Evolutionary conservation across 805 yeast species (phyloP), one percentile per base, ranked within the genome.

Genomic region (Komagataella ulmi): DNA sequence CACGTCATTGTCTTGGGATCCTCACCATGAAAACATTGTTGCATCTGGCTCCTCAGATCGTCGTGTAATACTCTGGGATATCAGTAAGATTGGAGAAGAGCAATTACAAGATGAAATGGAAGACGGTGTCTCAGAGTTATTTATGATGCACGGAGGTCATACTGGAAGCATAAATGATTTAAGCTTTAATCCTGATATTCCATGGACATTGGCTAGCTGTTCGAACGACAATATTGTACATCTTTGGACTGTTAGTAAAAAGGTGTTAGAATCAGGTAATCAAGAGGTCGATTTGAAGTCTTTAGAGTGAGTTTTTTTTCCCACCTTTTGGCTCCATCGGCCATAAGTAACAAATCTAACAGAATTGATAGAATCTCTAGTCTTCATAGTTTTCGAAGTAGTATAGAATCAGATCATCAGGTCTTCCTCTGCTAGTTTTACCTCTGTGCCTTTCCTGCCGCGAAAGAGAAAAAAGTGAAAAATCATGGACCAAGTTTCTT

Each of bases 101-200:
- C 95, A 87, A 64, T 75, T 74, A 12, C 89, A 81, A 57, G 96
- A 88, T 57, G 96, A 88, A 61, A 85, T 88, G 30, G 95, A 85
- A 56, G 97, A 88, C 60, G 97, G 95, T 45, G 85, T 85, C 24
- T 91, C 96, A 3, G 97, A 88, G 64, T 67, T 88, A 43, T 71
- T 88, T 58, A 85, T 88, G 89, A 85, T 88, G 83, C 96, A 88
- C 62, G 95, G 95, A 44, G 96, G 96, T 18, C 96, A 88, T 61
- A 82, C 89, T 17, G 83, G 88, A 17, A 73, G 83, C 5, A 82
- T 86, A 17, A 80, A 82, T 46, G 95, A 86, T 62, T 71, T 86
- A 57, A 75, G 81, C 40, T 81, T 87, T 73, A 83, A 81, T 60
- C 80, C 82, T 6, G 79, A 72, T 57, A 73, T 80, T 53, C 86